Evolutionary conservation across 345 rosid genomes (phyloP).

Genomic region (sweet orange (Citrus sinensis)): DNA sequence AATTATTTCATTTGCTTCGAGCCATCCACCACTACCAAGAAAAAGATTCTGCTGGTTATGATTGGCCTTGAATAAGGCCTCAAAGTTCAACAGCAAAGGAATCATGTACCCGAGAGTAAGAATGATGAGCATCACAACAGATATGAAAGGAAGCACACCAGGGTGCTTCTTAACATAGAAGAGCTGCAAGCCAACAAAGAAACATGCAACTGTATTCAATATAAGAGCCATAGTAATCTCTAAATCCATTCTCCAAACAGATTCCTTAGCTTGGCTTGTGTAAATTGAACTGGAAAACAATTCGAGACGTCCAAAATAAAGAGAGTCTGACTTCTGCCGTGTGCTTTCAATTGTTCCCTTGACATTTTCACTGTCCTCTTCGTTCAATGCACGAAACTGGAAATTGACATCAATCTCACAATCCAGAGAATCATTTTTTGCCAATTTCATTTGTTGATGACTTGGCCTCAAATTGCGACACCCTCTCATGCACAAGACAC

Average conservation of each 20-base stretch:
- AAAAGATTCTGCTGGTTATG: conserved; percentile 48
- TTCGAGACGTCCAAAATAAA: conserved; percentile 54
- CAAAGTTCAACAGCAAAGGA: conserved; percentile 74
- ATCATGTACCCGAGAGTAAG: conserved; percentile 77
- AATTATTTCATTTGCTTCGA: conserved; percentile 76
- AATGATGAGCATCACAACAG: conserved; percentile 56
- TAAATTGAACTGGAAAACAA: conserved; percentile 57
- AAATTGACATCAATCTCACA: conserved; percentile 54
- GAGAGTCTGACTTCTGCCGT: conserved; percentile 55
- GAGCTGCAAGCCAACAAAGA: conserved; percentile 70
- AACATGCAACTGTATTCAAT: conserved; percentile 68
- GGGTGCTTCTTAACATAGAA: conserved; percentile 72
- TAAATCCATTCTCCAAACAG: conserved; percentile 87
- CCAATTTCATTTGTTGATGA: conserved; percentile 8
- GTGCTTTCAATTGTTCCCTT: conserved; percentile 72
- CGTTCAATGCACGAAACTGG: conserved; percentile 57
- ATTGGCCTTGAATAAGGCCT: conserved; percentile 53
- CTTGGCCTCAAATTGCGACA: conserved; percentile 41
- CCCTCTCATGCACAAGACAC: conserved; percentile 84
- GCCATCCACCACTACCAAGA: conserved; percentile 73
- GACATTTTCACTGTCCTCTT: conserved; percentile 38
- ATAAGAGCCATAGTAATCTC: conserved; percentile 77
- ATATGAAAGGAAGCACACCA: conserved; percentile 63
- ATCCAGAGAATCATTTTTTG: conserved; percentile 38
- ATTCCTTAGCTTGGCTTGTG: conserved; percentile 55